These are phyloP conservation scores for Aspergillus coremiiformis DNA, from an alignment of 495 filamentous ascomycete genomes.

Conservation along the genomic window DNA sequence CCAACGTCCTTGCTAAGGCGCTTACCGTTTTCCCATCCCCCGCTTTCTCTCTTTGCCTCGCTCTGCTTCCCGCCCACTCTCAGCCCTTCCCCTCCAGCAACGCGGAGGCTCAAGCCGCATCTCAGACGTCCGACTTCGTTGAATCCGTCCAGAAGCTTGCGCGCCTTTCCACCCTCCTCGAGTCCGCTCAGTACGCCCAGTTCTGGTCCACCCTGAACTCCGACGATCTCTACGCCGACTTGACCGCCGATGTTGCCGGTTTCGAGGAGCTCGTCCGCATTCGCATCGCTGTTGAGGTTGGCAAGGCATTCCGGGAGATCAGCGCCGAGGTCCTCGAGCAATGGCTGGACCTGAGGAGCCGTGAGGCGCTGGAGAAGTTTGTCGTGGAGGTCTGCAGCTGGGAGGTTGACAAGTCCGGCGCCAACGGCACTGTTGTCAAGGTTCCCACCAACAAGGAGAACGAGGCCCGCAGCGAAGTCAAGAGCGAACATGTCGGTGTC, in stretches of 20 bases:
- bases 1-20: slow-evolving; percentile 97
- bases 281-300: slow-evolving; percentile 81
- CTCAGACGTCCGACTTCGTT: slow-evolving; percentile 51
- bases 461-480: slow-evolving; percentile 92
- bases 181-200: slow-evolving; percentile 71
- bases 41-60: slow-evolving; percentile 87
- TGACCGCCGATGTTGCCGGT: slow-evolving; percentile 86
- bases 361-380: slow-evolving; percentile 68
- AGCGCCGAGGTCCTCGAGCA: slow-evolving; percentile 66
- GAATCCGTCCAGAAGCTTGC: slow-evolving; percentile 89
- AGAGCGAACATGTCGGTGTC: slow-evolving; percentile 77
- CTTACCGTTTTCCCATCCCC: slow-evolving; percentile 95
- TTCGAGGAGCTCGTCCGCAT: slow-evolving; percentile 96
- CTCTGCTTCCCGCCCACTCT: slow-evolving; percentile 78
- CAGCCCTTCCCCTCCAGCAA: slow-evolving; percentile 49
- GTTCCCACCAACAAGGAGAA: slow-evolving; percentile 95
- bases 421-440: slow-evolving; percentile 46
- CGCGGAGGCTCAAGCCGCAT: slow-evolving; percentile 55
- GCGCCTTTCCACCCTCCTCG: slow-evolving; percentile 74
- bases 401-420: slow-evolving; percentile 51
- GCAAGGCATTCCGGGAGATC: slow-evolving; percentile 82
- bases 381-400: slow-evolving; percentile 79
- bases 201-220: slow-evolving; percentile 93
- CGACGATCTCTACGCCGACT: slow-evolving; percentile 93
- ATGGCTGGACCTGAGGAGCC: slow-evolving; percentile 74